Base-by-base conservation (phyloP, 106 monocot species). In the Platanthera guangdongensis region DNA sequence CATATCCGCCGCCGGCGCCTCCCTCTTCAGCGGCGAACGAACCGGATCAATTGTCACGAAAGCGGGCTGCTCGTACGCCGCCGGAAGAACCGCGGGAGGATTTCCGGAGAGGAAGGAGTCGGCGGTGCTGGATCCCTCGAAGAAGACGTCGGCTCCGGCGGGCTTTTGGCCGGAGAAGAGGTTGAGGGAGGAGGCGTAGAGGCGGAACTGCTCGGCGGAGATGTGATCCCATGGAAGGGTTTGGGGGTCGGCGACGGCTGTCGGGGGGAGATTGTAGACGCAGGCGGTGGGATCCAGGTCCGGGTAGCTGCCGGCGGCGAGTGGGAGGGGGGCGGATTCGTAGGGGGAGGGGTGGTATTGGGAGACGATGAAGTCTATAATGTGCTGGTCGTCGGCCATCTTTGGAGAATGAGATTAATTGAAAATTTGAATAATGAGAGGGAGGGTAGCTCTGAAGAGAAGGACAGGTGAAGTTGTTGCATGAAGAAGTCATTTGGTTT, bases 381-480 rank as follows among this genome's bases (percentile, higher is more conserved):
- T 83, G 46, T 83, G 76, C n/a, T 81, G 81, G 63, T 92, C 87
- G 47, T 91, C 92, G 6, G 74, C 71, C 57, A 90, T 78, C 91
- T 52, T 57, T 39, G 39, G 39, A 39, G 39, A 39, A 39, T 39
- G 39, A 39, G 14, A 14, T 53, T 25, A 25, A 25, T 53, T 53
- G 53, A 5, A 53, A 14, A 9, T 53, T 14, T 53, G 53, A 53
- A 53, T 9, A 53, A 14, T 10, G 53, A 53, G 14, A 4, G 53
- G 1, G 25, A 25, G 25, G 7, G 14, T 9, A 53, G 53, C 9
- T 9, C 9, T 9, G 14, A 14, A 53, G 53, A 5, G 53, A 53
- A 14, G 14, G 47, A n/a, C 15, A 15, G n/a, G 47, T 4, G 47
- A 7, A 48, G n/a, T 47, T 30, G 9, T 25, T 9, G 11, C 1